A percentile compares a stretch with the other conserved stretches of the same genome.
Evolutionary conservation across 352 stramenopile genomes (phyloP).

Genomic region (Phytophthora pisi): DNA sequence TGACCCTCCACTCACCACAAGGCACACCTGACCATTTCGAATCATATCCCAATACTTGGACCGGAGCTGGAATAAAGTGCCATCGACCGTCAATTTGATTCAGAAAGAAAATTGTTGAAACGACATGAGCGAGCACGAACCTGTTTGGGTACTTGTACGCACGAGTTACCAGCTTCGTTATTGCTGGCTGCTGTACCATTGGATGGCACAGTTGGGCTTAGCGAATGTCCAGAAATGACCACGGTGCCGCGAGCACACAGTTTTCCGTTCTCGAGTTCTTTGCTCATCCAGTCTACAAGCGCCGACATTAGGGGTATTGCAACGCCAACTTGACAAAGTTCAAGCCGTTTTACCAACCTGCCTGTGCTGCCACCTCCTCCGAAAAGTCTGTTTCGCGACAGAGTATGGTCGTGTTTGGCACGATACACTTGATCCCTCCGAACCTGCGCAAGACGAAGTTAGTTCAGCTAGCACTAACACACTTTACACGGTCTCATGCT

Average conservation of each 20-base stretch:
- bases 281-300: constrained; percentile 67
- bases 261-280: constrained; percentile 84
- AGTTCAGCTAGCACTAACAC: background rate
- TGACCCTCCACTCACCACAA: constrained; percentile 39
- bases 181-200: constrained; percentile 18
- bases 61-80: constrained; percentile 26
- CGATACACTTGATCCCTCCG: constrained; percentile 81
- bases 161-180: constrained; percentile 7
- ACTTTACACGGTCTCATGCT: background rate
- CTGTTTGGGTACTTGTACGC: constrained; percentile 25
- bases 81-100: background rate
- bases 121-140: constrained; percentile 17
- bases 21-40: constrained; percentile 41
- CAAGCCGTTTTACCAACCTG: constrained; percentile 43
- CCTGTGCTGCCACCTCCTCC: constrained; percentile 48
- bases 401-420: constrained; percentile 66
- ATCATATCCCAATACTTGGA: constrained; percentile 49
- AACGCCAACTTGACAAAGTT: background rate
- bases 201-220: constrained; percentile 10
- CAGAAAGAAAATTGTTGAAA: background rate
- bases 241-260: constrained; percentile 72
- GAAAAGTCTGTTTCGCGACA: constrained; percentile 29
- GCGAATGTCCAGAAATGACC: constrained; percentile 56
- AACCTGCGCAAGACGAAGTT: constrained; percentile 46
- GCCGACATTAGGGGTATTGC: background rate